Evolutionary conservation across 495 filamentous ascomycete genomes (phyloP).

Genomic region (Margaritispora aquatica): DNA sequence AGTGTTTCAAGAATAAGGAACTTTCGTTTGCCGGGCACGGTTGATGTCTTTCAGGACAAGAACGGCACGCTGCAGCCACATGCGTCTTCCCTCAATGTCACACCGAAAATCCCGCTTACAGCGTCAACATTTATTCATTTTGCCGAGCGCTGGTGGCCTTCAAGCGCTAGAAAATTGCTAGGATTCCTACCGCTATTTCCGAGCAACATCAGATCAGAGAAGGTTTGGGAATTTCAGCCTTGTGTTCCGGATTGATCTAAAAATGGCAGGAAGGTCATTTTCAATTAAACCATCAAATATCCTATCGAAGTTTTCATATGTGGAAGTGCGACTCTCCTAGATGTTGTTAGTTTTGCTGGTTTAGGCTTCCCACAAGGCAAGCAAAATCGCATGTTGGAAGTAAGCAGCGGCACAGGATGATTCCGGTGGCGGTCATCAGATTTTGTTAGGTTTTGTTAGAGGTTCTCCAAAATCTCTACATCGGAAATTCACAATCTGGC

Average conservation of each 20-base stretch:
- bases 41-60: neutral
- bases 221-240: too few relatives aligned
- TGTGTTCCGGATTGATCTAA: too few relatives aligned
- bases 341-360: too few relatives aligned
- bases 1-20: neutral
- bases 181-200: neutral
- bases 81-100: neutral
- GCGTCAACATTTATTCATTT: slow-evolving; percentile 15
- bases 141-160: slow-evolving; percentile 17
- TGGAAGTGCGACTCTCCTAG: too few relatives aligned
- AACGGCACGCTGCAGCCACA: neutral
- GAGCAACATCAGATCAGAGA: neutral
- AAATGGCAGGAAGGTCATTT: too few relatives aligned
- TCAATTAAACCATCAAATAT: too few relatives aligned
- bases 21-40: neutral
- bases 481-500: too few relatives aligned
- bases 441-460: too few relatives aligned
- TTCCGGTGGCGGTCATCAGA: slow-evolving; percentile 11
- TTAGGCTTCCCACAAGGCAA: neutral
- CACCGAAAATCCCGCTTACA: slow-evolving; percentile 14
- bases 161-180: slow-evolving; percentile 15
- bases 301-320: too few relatives aligned
- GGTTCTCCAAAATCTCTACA: too few relatives aligned
- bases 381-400: slow-evolving; percentile 1
- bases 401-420: neutral